Conservation (phyloP, 192 early-diverging fungal genomes). For the Dispira simplex region DNA sequence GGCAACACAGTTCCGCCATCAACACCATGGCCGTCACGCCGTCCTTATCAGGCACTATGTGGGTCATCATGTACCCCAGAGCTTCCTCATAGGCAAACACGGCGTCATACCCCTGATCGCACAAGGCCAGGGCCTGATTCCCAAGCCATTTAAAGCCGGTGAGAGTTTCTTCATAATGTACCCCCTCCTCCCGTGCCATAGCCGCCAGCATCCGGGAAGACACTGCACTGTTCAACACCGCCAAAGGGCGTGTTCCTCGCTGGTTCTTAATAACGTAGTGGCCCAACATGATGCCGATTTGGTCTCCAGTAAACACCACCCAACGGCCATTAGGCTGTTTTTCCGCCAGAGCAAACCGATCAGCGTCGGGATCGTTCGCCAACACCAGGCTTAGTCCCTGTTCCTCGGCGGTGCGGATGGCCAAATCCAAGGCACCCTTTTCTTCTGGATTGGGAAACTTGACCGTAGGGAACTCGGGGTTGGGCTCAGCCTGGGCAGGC, state of each 20-base stretch:
- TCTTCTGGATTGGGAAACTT: slow-evolving; percentile 80
- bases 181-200: slow-evolving; percentile 57
- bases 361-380: slow-evolving; percentile 92
- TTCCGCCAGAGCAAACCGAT: slow-evolving; percentile 83
- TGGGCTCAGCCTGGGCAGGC: slow-evolving; percentile 53
- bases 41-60: slow-evolving; percentile 81
- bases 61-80: slow-evolving; percentile 72
- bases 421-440: slow-evolving; percentile 64
- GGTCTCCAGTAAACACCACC: slow-evolving; percentile 76
- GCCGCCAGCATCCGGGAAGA: slow-evolving; percentile 69
- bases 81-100: slow-evolving; percentile 91
- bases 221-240: slow-evolving; percentile 75
- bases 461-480: slow-evolving; percentile 89
- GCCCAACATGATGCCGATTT: slow-evolving; percentile 74
- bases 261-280: slow-evolving; percentile 40
- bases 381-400: slow-evolving; percentile 45
- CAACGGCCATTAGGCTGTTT: slow-evolving; percentile 50
- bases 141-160: slow-evolving; percentile 97
- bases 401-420: slow-evolving; percentile 47
- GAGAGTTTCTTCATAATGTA: slow-evolving; percentile 77
- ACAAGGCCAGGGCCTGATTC: slow-evolving; percentile 57
- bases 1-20: slow-evolving; percentile 60
- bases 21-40: slow-evolving; percentile 70
- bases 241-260: slow-evolving; percentile 38
- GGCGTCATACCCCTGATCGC: slow-evolving; percentile 42